Base-by-base conservation (phyloP, 2,329 filamentous ascomycete genomes). In the Aspergillus pseudonomiae region DNA sequence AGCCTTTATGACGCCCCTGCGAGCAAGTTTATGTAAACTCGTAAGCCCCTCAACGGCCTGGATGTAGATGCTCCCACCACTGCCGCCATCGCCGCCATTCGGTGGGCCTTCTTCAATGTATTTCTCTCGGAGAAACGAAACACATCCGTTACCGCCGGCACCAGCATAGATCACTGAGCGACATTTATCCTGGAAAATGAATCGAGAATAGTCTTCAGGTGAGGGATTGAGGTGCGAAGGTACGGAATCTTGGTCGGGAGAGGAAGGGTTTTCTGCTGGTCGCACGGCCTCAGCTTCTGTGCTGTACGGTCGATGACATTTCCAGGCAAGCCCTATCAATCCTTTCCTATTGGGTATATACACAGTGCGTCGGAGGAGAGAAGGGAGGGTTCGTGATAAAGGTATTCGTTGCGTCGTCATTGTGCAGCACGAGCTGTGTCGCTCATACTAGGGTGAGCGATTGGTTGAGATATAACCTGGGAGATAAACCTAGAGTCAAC, bases 51-150 rank as follows among this genome's bases (percentile, higher is more conserved):
- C 89, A 1, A 96, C 88, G 9, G 95, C 94, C 79, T 98, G 94
- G 63, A 99, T 96, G 77, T 96, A 98, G 68, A 99, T 84, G 71
- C 91, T 96, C 45, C 95, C 95, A 65, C 95, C 95, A 61, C 88
- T 91, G 5, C 95, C 95, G 48, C 95, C 95, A 75, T 99, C 93
- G 64, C 95, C 95, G 56, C 95, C 95, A 77, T 99, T 98, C 11
- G 95, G 88, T 12, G 95, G 95, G 0, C 95, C 95, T 67, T 96
- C 89, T 52, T 89, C 87, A 34, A 97, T 84, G 78, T 91, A 98
- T 67, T 94, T 94, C 73, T 99, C 95, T 24, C 94, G 90, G 50
- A 96, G 81, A 75, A 98, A 99, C 0, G 95, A 95, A 57, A 98
- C 92, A 74, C 95, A 99, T 67, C 95, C 95, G 74, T 95, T 89